Evolutionary conservation across 2,329 filamentous ascomycete species (phyloP).

Genomic region (Fusarium setosum): DNA sequence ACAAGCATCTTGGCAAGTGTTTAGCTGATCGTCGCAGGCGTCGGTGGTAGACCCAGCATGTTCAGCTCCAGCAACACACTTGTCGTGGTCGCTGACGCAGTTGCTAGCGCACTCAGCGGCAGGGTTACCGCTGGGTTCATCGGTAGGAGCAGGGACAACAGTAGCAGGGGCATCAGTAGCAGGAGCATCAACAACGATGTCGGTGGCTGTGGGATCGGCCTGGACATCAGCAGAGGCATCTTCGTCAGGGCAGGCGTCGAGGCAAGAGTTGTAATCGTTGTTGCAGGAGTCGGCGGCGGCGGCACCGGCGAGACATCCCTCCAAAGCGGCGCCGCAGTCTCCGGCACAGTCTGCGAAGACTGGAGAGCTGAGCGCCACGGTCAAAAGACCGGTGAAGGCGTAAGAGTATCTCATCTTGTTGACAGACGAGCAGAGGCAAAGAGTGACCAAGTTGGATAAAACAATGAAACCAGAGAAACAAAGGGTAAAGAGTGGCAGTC

Average conservation of each 20-base stretch:
- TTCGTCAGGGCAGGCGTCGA: not conserved
- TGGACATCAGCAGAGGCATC: not conserved
- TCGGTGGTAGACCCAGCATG: not conserved
- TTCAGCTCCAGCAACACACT: not conserved
- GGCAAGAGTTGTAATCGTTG: not conserved
- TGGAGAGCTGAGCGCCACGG: conserved; percentile 25
- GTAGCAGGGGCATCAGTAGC: not conserved
- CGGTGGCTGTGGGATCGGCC: not conserved
- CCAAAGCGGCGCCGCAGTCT: too few relatives aligned
- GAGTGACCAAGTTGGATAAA: conserved; percentile 27
- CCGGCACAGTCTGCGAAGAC: conserved; percentile 8
- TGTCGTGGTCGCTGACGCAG: not conserved
- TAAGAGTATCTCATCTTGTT: conserved; percentile 35
- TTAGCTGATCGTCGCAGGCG: not conserved
- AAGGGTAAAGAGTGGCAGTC: conserved; percentile 33
- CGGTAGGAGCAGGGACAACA: not conserved
- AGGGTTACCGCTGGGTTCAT: too few relatives aligned
- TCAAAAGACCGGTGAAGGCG: conserved; percentile 32
- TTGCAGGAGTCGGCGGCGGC: too few relatives aligned
- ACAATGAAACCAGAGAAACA: conserved; percentile 15
- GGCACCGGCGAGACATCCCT: too few relatives aligned
- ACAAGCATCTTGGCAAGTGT: not conserved
- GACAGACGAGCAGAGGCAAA: not conserved
- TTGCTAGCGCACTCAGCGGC: not conserved
- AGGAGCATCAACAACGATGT: not conserved